Evolutionary conservation across 139 green algal genomes (phyloP).

Genomic region (Tetratostichococcus sp.): DNA sequence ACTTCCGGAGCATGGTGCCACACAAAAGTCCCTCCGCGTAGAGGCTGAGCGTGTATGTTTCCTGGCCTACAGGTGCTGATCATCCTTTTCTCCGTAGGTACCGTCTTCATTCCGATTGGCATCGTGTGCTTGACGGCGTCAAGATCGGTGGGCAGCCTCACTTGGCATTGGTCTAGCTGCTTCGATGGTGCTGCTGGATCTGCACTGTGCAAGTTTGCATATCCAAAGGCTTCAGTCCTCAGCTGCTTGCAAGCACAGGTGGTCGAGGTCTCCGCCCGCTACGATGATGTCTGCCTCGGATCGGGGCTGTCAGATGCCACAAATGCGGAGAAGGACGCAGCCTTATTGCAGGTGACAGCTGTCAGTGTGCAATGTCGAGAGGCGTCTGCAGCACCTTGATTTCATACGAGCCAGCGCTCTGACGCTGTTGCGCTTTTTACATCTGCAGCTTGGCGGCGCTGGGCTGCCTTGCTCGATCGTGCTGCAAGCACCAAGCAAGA

Average conservation of each 20-base stretch:
- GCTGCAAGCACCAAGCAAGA: not conserved
- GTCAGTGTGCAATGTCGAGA: too few species aligned
- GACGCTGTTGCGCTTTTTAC: too few species aligned
- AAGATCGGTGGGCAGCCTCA: conserved; percentile 3
- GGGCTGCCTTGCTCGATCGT: not conserved
- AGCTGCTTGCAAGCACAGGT: conserved; percentile 16
- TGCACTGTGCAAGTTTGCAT: too few species aligned
- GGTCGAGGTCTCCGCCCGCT: conserved; percentile 48
- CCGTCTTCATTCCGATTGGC: conserved; percentile 73
- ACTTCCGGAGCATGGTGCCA: too few species aligned
- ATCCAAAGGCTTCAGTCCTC: too few species aligned
- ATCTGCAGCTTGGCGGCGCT: not conserved
- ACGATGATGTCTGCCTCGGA: conserved; percentile 54
- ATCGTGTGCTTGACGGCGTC: conserved; percentile 41
- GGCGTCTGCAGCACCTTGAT: too few species aligned
- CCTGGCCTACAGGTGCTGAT: conserved; percentile 57
- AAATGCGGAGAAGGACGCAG: conserved; percentile 9
- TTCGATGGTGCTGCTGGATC: too few species aligned
- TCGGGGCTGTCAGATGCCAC: not conserved
- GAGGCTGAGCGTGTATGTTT: too few species aligned
- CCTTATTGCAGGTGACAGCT: conserved; percentile 19
- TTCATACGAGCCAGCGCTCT: too few species aligned
- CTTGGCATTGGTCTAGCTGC: too few species aligned
- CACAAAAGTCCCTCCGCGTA: too few species aligned
- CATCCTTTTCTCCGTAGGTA: conserved; percentile 59